These are phyloP conservation scores for Narthecium ossifragum DNA, from an alignment of 106 monocot genomes.

Conservation along the genomic window DNA sequence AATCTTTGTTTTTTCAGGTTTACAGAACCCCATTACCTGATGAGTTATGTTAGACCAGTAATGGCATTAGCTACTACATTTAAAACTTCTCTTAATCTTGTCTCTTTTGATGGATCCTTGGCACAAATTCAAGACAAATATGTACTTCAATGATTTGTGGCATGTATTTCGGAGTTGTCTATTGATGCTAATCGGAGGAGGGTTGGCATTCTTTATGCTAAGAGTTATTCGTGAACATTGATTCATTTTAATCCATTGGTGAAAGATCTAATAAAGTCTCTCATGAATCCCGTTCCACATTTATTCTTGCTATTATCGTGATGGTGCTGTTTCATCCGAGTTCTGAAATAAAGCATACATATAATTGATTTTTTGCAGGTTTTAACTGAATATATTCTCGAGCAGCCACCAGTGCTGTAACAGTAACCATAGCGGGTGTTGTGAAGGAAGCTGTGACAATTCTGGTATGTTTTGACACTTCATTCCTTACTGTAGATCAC, in stretches of 20 bases:
- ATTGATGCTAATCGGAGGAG: slow-evolving; percentile 72
- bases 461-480: slow-evolving; percentile 44
- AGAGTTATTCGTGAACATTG: slow-evolving; percentile 5
- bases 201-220: slow-evolving; percentile 87
- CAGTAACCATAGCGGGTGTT: slow-evolving; percentile 91
- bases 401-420: slow-evolving; percentile 92
- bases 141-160: slow-evolving; percentile 65
- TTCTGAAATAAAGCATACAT: neutral
- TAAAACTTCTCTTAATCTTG: too few relatives aligned
- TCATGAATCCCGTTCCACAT: neutral
- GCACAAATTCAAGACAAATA: slow-evolving; percentile 49
- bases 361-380: slow-evolving; percentile 48
- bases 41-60: slow-evolving; percentile 90
- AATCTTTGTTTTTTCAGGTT: slow-evolving; percentile 33
- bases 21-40: slow-evolving; percentile 77
- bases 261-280: neutral
- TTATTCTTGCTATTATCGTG: neutral
- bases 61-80: slow-evolving; percentile 70
- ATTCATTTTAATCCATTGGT: neutral
- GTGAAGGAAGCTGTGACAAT: slow-evolving; percentile 95
- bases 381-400: slow-evolving; percentile 94
- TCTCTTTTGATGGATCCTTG: slow-evolving; percentile 85
- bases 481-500: neutral
- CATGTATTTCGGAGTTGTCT: slow-evolving; percentile 60
- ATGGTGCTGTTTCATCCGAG: neutral